Percentiles rank a stretch among this genome's conserved stretches.
Evolutionary conservation across 768 basidiomycete species (phyloP).

Genomic region (Tylopilus vinaceipallidus): DNA sequence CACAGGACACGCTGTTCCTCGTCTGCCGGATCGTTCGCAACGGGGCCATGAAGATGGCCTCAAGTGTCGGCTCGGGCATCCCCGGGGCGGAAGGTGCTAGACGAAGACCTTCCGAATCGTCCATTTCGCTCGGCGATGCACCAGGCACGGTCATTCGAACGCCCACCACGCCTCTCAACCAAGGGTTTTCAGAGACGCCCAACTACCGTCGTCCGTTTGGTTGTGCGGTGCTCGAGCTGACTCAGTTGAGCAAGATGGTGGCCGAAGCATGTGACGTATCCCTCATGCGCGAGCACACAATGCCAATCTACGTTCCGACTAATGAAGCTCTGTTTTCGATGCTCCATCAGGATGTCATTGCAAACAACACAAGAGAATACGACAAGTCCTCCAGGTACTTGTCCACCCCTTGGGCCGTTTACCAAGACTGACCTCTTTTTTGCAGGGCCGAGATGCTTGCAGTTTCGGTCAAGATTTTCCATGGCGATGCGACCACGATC

Average conservation of each 20-base stretch:
- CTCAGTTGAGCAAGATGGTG: constrained; percentile 67
- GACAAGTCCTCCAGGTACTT: constrained; percentile 78
- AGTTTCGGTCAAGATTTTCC: constrained; percentile 82
- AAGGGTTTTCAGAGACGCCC: constrained; percentile 33
- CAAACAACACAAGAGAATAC: constrained; percentile 70
- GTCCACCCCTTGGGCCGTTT: background rate
- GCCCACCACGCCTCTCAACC: constrained; percentile 24
- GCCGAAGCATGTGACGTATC: constrained; percentile 63
- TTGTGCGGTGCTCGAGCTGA: constrained; percentile 89
- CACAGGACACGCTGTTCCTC: constrained; percentile 82
- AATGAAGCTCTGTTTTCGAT: constrained; percentile 88
- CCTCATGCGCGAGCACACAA: constrained; percentile 69
- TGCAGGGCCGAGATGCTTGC: constrained; percentile 82
- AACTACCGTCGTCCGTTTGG: constrained; percentile 88
- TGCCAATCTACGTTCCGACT: constrained; percentile 84
- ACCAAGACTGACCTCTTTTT: background rate
- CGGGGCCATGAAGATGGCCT: constrained; percentile 77
- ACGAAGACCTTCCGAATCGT: constrained; percentile 56
- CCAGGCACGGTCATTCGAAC: constrained; percentile 18
- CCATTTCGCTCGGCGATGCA: constrained; percentile 38
- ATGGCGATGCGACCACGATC: constrained; percentile 74
- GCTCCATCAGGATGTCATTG: constrained; percentile 94
- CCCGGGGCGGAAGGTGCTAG: constrained; percentile 38
- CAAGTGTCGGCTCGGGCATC: constrained; percentile 46
- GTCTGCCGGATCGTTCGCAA: constrained; percentile 91